Evolutionary conservation across 164 flowering plant genomes (phyloP), one percentile per base, ranked within the genome.

Genomic region (Chimonanthus salicifolius): DNA sequence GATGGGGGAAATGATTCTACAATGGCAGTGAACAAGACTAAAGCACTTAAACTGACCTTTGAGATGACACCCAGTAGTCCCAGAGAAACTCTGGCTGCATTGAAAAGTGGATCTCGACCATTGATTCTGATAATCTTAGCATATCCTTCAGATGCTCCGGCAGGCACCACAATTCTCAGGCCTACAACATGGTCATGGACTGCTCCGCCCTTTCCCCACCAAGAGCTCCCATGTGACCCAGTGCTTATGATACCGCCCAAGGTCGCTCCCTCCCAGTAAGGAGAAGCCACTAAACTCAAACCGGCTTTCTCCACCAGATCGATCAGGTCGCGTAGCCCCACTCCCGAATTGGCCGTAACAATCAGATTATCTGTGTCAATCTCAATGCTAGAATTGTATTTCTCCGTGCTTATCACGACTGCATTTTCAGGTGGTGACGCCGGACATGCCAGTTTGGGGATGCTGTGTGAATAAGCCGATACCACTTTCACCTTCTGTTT

Each of bases 221-320:
- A 91, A 9, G 96, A 89, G 74, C 98, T 93, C 62, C 98, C 98
- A 73, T 89, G 94, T 0, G 97, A 83, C 0, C 98, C 98, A 0
- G 92, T 91, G 68, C 92, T 85, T 2, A 93, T 84, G 6, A 90
- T 21, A n/a, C 98, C 98, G 3, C 88, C 97, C n/a, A 92, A 76
- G 43, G 92, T 94, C 49, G 85, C 91, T 2, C 98, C 98, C 70
- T 90, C 94, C 98, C 97, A 92, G 67, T 94, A 94, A 3, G 98
- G 94, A 51, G 97, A 76, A 58, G 92, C 88, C 75, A 85, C 97
- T 63, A 94, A 68, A 75, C 94, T 90, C 81, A 94, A n/a, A 44
- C 90, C 89, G 1, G 74, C 84, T 21, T 69, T 84, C 62, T 85
- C 96, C 49, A 88, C 89, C 67, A 60, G 74, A 78, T 92, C 83